Conservation (phyloP, 805 yeast species). For the Metschnikowia corniflorae region DNA sequence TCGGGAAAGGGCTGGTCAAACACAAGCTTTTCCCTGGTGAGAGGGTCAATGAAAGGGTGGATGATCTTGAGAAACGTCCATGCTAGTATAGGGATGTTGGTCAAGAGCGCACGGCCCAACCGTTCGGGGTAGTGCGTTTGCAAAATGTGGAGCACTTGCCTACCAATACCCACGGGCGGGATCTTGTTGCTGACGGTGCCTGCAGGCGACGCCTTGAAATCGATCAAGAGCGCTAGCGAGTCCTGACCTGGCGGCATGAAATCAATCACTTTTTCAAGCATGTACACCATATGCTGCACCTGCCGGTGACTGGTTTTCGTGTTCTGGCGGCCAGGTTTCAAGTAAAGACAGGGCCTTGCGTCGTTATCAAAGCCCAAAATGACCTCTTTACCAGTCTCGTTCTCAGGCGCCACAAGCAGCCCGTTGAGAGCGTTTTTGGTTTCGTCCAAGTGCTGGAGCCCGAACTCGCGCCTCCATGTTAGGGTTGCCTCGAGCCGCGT, state of each 20-base stretch:
- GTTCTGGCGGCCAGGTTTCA: conserved; percentile 94
- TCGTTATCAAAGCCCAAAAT: conserved; percentile 88
- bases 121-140: conserved; percentile 98
- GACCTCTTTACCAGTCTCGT: conserved; percentile 89
- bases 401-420: conserved; percentile 58
- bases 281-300: conserved; percentile 92
- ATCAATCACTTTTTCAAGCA: conserved; percentile 89
- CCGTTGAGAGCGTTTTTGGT: conserved; percentile 53
- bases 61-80: conserved; percentile 89
- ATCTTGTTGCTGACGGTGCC: conserved; percentile 60
- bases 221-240: conserved; percentile 84
- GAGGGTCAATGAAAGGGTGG: conserved; percentile 94
- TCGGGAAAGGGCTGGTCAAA: conserved; percentile 84
- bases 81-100: conserved; percentile 91
- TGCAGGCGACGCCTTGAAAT: conserved; percentile 77
- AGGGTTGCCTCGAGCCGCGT: conserved; percentile 72
- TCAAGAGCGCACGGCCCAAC: conserved; percentile 84
- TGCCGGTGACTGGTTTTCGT: conserved; percentile 87
- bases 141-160: conserved; percentile 86
- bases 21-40: conserved; percentile 89
- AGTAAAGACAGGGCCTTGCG: conserved; percentile 85
- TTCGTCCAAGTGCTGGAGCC: conserved; percentile 43
- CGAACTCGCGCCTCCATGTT: conserved; percentile 94
- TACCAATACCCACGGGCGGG: conserved; percentile 86
- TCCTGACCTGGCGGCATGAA: conserved; percentile 97